Evolutionary conservation across 495 filamentous ascomycete species (phyloP).

Genomic region (Xylaria grammica): DNA sequence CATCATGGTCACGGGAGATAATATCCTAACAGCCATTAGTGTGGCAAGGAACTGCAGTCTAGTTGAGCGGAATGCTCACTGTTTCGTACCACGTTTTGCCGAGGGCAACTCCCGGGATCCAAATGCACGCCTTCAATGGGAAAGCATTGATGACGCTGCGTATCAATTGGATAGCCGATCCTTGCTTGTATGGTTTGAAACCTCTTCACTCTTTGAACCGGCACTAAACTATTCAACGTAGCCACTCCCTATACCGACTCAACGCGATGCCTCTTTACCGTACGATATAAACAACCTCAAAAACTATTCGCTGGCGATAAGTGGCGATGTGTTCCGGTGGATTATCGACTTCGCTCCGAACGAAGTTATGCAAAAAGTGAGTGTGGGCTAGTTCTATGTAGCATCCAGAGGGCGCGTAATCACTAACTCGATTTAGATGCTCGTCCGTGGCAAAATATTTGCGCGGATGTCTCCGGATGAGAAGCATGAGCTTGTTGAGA

Average conservation of each 20-base stretch:
- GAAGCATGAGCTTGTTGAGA: slow-evolving; percentile 97
- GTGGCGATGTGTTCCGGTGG: slow-evolving; percentile 95
- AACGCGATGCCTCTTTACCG: slow-evolving; percentile 80
- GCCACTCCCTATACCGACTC: slow-evolving; percentile 70
- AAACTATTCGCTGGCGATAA: slow-evolving; percentile 87
- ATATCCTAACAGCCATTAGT: slow-evolving; percentile 95
- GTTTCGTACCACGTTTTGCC: slow-evolving; percentile 88
- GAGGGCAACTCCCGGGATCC: slow-evolving; percentile 73
- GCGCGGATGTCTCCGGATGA: slow-evolving; percentile 99
- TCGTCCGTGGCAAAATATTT: slow-evolving; percentile 91
- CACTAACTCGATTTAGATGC: slow-evolving; percentile 63
- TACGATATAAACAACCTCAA: slow-evolving; percentile 77
- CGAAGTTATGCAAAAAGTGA: slow-evolving; percentile 71
- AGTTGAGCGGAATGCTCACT: slow-evolving; percentile 78
- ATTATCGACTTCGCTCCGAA: slow-evolving; percentile 86
- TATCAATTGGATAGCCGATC: slow-evolving; percentile 78
- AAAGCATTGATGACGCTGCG: slow-evolving; percentile 84
- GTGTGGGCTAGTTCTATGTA: slow-evolving; percentile 18
- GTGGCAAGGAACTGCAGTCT: slow-evolving; percentile 92
- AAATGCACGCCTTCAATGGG: slow-evolving; percentile 78
- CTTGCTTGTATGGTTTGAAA: slow-evolving; percentile 58
- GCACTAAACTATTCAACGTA: slow-evolving; percentile 45
- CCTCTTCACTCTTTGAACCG: neutral
- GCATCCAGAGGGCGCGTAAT: neutral
- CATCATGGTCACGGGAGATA: slow-evolving; percentile 98